Conservation (phyloP, 1,284 basidiomycete species). For the Phlebopus sp. region DNA sequence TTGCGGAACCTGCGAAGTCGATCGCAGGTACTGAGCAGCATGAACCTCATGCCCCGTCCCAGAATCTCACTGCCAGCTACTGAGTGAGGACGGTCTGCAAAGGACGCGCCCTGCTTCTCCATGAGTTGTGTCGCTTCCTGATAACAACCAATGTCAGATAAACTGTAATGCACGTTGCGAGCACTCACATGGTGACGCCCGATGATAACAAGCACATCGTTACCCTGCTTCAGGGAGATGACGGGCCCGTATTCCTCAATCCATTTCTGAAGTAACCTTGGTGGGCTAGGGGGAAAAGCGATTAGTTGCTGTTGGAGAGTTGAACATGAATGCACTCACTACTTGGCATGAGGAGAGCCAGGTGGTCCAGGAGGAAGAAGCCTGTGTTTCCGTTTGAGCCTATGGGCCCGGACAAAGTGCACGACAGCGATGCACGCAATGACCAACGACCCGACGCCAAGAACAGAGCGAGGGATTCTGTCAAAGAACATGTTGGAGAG, state of each 20-base stretch:
- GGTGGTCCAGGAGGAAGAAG: slow-evolving; percentile 23
- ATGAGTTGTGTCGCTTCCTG: slow-evolving; percentile 52
- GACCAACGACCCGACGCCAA: background rate
- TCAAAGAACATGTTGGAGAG: background rate
- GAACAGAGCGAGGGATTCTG: background rate
- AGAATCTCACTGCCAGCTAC: slow-evolving; percentile 51
- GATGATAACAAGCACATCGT: slow-evolving; percentile 33
- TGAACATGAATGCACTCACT: slow-evolving; percentile 11
- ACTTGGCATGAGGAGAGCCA: slow-evolving; percentile 20
- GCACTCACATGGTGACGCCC: slow-evolving; percentile 31
- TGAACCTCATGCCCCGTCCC: slow-evolving; percentile 28
- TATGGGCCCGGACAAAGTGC: slow-evolving; percentile 9
- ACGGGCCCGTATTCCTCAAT: slow-evolving; percentile 38
- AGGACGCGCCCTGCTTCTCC: slow-evolving; percentile 49
- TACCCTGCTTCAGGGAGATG: slow-evolving; percentile 33
- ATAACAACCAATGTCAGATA: slow-evolving; percentile 5
- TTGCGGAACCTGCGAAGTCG: slow-evolving; percentile 24
- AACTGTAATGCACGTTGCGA: background rate
- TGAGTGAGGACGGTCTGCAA: slow-evolving; percentile 46
- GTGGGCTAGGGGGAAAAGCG: slow-evolving; percentile 9
- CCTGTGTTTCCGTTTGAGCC: slow-evolving; percentile 8
- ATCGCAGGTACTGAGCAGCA: slow-evolving; percentile 22
- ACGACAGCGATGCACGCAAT: background rate
- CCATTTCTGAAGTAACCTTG: slow-evolving; percentile 31
- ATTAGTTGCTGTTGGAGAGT: background rate